These are phyloP conservation scores for Ammopiptanthus mongolicus DNA, from an alignment of 306 rosid genomes.

Conservation along the genomic window DNA sequence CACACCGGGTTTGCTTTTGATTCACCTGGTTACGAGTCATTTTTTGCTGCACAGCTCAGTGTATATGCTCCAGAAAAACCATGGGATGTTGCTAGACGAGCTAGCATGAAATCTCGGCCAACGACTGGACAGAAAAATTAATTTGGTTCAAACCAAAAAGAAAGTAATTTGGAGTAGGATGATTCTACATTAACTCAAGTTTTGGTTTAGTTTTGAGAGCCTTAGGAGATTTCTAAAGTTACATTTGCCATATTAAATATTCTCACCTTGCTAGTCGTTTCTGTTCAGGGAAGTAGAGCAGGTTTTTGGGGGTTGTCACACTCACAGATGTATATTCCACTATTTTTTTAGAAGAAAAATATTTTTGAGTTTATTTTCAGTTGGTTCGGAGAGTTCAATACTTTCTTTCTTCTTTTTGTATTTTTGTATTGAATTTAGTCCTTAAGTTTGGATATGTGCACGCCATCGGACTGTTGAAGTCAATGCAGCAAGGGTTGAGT, in stretches of 20 bases:
- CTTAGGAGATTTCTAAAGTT: constrained; percentile 47
- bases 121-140: constrained; percentile 50
- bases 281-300: constrained; percentile 5
- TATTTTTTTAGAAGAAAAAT: too few relatives aligned
- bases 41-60: constrained; percentile 82
- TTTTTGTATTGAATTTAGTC: not conserved
- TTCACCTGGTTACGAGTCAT: constrained; percentile 90
- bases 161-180: constrained; percentile 39
- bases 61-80: constrained; percentile 76
- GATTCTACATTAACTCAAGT: constrained; percentile 40
- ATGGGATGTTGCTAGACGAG: constrained; percentile 98
- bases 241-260: constrained; percentile 37
- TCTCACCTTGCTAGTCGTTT: not conserved
- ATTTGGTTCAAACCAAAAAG: not conserved
- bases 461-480: not conserved
- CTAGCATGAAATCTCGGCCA: constrained; percentile 60
- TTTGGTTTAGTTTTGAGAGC: constrained; percentile 35
- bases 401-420: not conserved
- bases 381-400: not conserved
- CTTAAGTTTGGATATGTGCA: not conserved
- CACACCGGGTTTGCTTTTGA: constrained; percentile 96
- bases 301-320: constrained; percentile 8
- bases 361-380: not conserved
- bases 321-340: constrained; percentile 36
- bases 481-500: not conserved